Evolutionary conservation across 345 rosid genomes (phyloP).

Genomic region (Salix caprea): DNA sequence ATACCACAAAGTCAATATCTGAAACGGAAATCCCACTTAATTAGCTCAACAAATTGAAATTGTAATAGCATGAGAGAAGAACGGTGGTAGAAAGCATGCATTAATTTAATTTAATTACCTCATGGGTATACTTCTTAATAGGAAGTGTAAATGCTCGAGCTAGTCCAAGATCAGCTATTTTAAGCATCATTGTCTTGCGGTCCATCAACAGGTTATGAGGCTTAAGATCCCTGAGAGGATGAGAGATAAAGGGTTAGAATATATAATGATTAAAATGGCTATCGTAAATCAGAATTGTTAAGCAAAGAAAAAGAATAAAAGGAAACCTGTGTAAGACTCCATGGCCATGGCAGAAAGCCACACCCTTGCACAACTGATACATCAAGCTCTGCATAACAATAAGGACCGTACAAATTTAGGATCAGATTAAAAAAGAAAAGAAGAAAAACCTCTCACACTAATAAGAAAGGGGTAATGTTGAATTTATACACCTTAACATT

Average conservation of each 20-base stretch:
- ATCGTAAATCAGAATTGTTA: too few relatives aligned
- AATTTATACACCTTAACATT: slow-evolving; percentile 45
- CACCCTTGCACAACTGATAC: slow-evolving; percentile 95
- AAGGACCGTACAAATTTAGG: neutral
- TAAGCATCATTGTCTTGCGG: slow-evolving; percentile 61
- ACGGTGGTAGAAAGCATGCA: neutral
- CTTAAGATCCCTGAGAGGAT: slow-evolving; percentile 70
- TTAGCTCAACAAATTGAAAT: neutral
- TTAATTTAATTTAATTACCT: slow-evolving; percentile 36
- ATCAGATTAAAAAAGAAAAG: neutral
- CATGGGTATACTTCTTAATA: slow-evolving; percentile 90
- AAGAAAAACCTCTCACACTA: too few relatives aligned
- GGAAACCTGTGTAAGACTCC: slow-evolving; percentile 86
- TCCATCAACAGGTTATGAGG: slow-evolving; percentile 95
- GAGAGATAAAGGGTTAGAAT: neutral
- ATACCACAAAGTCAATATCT: slow-evolving; percentile 94
- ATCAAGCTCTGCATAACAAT: slow-evolving; percentile 64
- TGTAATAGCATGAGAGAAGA: neutral
- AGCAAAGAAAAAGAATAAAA: neutral
- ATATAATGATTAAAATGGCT: neutral
- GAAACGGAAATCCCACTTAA: slow-evolving; percentile 6
- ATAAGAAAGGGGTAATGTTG: neutral
- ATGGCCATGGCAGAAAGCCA: slow-evolving; percentile 93
- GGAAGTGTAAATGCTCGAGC: slow-evolving; percentile 90
- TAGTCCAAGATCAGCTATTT: slow-evolving; percentile 92